phyloP scores from a whole-genome alignment of 2,329 filamentous ascomycete species.

The Trichocomaceae sp. region DNA sequence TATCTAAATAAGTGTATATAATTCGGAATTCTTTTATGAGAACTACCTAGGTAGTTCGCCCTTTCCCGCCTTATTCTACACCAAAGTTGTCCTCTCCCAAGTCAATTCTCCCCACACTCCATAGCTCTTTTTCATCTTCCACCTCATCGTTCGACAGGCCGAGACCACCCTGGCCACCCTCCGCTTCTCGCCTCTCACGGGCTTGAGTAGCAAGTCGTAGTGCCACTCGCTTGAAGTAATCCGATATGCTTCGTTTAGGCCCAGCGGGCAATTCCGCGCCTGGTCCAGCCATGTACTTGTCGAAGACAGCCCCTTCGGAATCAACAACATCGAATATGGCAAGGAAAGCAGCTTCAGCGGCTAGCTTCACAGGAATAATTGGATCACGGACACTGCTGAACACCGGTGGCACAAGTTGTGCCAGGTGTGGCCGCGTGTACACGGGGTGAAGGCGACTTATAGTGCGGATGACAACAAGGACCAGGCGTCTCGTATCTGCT shows the following conservation, averaged over 20 bases:
- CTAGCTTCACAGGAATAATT: constrained; percentile 90
- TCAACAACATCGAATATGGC: constrained; percentile 85
- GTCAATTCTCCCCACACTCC: constrained; percentile 90
- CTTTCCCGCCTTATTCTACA: constrained; percentile 25
- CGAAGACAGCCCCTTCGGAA: constrained; percentile 77
- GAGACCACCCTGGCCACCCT: constrained; percentile 78
- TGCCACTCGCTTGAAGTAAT: constrained; percentile 95
- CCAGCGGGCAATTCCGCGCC: constrained; percentile 61
- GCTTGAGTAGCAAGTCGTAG: constrained; percentile 78
- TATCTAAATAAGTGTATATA: not conserved
- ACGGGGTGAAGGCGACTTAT: constrained; percentile 72
- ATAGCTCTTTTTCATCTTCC: constrained; percentile 92
- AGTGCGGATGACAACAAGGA: constrained; percentile 82
- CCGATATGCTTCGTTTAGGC: constrained; percentile 81
- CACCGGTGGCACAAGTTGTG: constrained; percentile 70
- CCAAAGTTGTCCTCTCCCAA: constrained; percentile 52
- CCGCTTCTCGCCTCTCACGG: constrained; percentile 81
- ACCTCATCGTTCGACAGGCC: constrained; percentile 83
- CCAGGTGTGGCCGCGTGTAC: constrained; percentile 72
- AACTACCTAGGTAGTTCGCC: not conserved
- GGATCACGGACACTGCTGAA: constrained; percentile 86
- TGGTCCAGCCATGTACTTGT: constrained; percentile 74
- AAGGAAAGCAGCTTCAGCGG: constrained; percentile 90
- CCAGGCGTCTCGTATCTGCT: constrained; percentile 75
- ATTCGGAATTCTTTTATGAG: not conserved